Evolutionary conservation across 306 rosid genomes (phyloP).

Genomic region (Inga laurina): DNA sequence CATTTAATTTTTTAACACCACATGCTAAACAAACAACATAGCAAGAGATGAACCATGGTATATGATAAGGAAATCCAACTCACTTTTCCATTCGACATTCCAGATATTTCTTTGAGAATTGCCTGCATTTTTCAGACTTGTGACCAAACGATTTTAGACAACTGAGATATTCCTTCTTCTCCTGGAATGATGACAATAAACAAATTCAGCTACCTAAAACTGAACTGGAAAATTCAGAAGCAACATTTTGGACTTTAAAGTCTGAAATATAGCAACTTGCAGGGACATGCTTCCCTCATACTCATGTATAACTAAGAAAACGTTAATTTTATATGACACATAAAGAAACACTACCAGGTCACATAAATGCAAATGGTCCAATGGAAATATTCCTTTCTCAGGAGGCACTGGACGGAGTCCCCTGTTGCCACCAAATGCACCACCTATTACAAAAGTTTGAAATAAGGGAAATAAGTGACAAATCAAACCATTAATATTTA

Average conservation of each 20-base stretch:
- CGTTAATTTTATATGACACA: not conserved
- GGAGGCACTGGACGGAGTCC: conserved; percentile 94
- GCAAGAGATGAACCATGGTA: conserved; percentile 2
- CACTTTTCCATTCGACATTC: conserved; percentile 93
- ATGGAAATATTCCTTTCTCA: conserved; percentile 93
- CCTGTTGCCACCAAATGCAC: conserved; percentile 96
- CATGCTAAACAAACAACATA: conserved; percentile 12
- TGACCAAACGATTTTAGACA: conserved; percentile 75
- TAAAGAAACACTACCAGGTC: conserved; percentile 62
- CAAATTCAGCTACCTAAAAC: not conserved
- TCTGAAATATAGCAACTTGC: not conserved
- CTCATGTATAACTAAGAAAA: not conserved
- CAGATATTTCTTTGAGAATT: conserved; percentile 77
- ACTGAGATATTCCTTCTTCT: conserved; percentile 76
- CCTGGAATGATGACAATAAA: conserved; percentile 53
- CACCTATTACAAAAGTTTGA: conserved; percentile 54
- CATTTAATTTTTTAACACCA: not conserved
- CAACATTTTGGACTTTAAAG: not conserved
- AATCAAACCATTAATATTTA: not conserved
- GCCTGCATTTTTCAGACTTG: conserved; percentile 79
- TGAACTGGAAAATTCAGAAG: conserved; percentile 1
- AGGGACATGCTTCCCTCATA: not conserved
- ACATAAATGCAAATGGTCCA: conserved; percentile 94
- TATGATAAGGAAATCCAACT: conserved; percentile 39
- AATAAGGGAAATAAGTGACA: not conserved